Conservation (phyloP, 352 stramenopile genomes). For the Globisporangium ultimum region DNA sequence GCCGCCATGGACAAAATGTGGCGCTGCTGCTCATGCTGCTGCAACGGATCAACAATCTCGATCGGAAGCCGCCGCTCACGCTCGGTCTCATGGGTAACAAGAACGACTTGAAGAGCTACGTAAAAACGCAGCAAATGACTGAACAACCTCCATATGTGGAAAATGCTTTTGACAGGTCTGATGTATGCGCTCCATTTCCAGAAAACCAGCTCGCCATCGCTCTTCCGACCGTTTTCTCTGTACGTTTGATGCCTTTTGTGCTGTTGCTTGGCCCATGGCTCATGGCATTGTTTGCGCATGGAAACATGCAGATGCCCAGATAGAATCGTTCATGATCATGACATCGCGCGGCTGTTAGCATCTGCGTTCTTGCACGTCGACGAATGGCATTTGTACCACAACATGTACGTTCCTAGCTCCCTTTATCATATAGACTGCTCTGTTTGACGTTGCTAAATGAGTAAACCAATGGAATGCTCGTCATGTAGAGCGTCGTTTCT, state of each 20-base stretch:
- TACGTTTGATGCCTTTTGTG: slow-evolving; percentile 18
- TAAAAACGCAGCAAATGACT: not conserved
- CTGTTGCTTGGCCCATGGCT: not conserved
- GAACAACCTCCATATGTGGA: not conserved
- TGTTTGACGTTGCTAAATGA: not conserved
- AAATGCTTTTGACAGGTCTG: slow-evolving; percentile 16
- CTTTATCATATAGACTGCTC: slow-evolving; percentile 9
- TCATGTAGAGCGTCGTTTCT: slow-evolving; percentile 64
- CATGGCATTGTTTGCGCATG: not conserved
- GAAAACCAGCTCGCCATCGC: slow-evolving; percentile 26
- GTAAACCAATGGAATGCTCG: slow-evolving; percentile 13
- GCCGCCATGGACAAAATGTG: slow-evolving; percentile 14
- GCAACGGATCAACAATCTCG: slow-evolving; percentile 46
- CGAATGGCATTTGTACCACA: slow-evolving; percentile 89
- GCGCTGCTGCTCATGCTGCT: slow-evolving; percentile 35
- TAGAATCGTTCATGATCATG: slow-evolving; percentile 32
- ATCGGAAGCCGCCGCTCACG: slow-evolving; percentile 60
- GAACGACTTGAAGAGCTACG: not conserved
- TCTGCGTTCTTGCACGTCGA: slow-evolving; percentile 83
- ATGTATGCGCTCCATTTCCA: slow-evolving; percentile 67
- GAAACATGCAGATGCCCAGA: slow-evolving; percentile 57
- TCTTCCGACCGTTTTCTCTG: slow-evolving; percentile 46
- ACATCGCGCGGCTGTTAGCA: slow-evolving; percentile 47
- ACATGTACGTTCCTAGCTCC: slow-evolving; percentile 58
- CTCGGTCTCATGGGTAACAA: slow-evolving; percentile 37